phyloP scores from a whole-genome alignment of 148 eudicot genomes.

The Heliamphora exappendiculata region DNA sequence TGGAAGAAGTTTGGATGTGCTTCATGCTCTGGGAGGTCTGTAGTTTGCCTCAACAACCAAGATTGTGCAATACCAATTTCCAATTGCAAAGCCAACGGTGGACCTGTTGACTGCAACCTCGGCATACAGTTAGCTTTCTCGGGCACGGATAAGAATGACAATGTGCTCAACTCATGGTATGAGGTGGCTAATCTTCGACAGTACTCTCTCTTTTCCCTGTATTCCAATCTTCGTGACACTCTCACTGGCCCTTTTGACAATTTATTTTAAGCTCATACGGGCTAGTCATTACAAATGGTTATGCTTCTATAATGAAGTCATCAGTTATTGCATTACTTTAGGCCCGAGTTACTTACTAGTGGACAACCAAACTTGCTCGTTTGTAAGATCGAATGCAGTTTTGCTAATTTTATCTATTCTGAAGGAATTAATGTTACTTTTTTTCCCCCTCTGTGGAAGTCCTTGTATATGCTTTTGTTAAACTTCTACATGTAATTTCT shows the following conservation, averaged over 20 bases:
- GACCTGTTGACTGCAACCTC: slow-evolving; percentile 45
- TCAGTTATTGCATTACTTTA: too few species aligned
- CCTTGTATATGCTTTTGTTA: too few species aligned
- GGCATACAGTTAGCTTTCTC: slow-evolving; percentile 73
- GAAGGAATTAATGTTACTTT: too few species aligned
- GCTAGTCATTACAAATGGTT: too few species aligned
- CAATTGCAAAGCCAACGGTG: slow-evolving; percentile 47
- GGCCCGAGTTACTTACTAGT: too few species aligned
- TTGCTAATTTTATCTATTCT: too few species aligned
- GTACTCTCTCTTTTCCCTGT: slow-evolving; percentile 50
- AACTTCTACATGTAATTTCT: too few species aligned
- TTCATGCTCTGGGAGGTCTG: slow-evolving; percentile 30
- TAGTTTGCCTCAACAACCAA: slow-evolving; percentile 44
- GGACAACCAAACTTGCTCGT: too few species aligned
- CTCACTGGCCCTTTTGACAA: slow-evolving; percentile 25
- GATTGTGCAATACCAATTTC: slow-evolving; percentile 58
- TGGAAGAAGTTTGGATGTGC: slow-evolving; percentile 71
- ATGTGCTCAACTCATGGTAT: slow-evolving; percentile 77
- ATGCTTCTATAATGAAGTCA: too few species aligned
- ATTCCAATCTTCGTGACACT: slow-evolving; percentile 36
- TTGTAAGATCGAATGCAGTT: too few species aligned
- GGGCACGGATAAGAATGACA: slow-evolving; percentile 61
- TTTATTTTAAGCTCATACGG: slow-evolving; percentile 17
- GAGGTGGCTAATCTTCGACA: slow-evolving; percentile 60
- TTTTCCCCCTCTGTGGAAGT: too few species aligned